These are phyloP conservation scores for Scutellaria galericulata DNA, from an alignment of 257 asterid genomes.

Conservation along the genomic window DNA sequence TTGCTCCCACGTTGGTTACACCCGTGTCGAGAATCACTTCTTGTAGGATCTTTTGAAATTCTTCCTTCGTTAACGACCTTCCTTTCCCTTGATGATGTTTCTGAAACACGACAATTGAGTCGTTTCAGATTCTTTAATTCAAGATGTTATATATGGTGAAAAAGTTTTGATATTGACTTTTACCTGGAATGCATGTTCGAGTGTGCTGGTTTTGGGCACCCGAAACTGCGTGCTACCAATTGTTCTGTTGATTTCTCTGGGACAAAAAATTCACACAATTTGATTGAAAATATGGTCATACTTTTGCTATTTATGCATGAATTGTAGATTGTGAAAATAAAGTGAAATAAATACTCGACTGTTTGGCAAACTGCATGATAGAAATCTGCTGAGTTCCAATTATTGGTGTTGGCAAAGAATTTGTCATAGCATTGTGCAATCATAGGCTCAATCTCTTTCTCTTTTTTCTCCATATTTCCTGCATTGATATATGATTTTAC, in stretches of 20 bases:
- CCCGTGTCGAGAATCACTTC: conserved; percentile 63
- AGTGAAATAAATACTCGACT: conserved; percentile 53
- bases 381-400: conserved; percentile 58
- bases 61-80: conserved; percentile 53
- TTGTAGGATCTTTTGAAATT: conserved; percentile 58
- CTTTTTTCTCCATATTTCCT: conserved; percentile 58
- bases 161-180: conserved; percentile 25
- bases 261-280: not conserved
- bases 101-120: conserved; percentile 37
- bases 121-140: not conserved
- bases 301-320: not conserved
- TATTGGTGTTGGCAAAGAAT: conserved; percentile 41
- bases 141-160: not conserved
- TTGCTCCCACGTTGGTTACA: conserved; percentile 68
- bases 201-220: conserved; percentile 53
- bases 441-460: conserved; percentile 48
- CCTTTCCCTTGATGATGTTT: conserved; percentile 57
- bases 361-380: conserved; percentile 70
- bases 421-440: conserved; percentile 54
- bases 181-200: conserved; percentile 50
- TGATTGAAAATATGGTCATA: not conserved
- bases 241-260: conserved; percentile 68
- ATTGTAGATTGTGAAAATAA: not conserved
- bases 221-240: conserved; percentile 67
- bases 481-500: conserved; percentile 3